Evolutionary conservation across 345 rosid species (phyloP).

Genomic region (Citropsis articulata): DNA sequence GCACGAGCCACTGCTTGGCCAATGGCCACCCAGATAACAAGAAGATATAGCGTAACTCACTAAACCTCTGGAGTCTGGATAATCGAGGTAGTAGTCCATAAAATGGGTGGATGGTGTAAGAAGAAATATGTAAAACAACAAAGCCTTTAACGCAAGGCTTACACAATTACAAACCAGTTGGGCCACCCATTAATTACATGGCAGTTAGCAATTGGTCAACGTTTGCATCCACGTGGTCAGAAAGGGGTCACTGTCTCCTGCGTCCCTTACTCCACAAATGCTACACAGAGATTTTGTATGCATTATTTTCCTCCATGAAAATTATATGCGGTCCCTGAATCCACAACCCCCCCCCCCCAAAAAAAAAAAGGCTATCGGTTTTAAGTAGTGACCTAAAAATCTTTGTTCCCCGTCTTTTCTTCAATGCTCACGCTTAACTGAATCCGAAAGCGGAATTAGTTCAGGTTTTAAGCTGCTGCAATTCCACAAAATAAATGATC

Average conservation of each 20-base stretch:
- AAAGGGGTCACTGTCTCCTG: conserved; percentile 2
- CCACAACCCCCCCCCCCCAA: too few species aligned
- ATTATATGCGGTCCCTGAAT: conserved; percentile 19
- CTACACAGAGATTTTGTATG: neutral
- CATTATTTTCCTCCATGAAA: conserved; percentile 39
- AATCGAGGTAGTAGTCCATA: neutral
- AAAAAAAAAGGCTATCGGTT: neutral
- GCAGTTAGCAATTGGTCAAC: conserved; percentile 9
- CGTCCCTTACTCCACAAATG: neutral
- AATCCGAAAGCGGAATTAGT: neutral
- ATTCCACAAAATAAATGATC: conserved; percentile 44
- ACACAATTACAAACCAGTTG: neutral
- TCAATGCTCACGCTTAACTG: conserved; percentile 7
- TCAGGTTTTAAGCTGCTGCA: neutral
- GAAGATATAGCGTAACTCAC: neutral
- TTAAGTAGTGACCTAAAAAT: neutral
- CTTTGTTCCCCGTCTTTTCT: conserved; percentile 15
- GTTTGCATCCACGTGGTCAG: conserved; percentile 26
- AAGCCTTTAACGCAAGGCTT: neutral
- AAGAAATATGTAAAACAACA: neutral
- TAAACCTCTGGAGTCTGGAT: conserved; percentile 2
- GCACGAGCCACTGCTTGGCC: neutral
- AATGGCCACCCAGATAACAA: neutral
- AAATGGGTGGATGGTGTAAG: neutral
- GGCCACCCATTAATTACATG: neutral